Evolutionary conservation across 139 green algal species (phyloP), one percentile per base, ranked within the genome.

Genomic region (Prasinococcaceae sp.): DNA sequence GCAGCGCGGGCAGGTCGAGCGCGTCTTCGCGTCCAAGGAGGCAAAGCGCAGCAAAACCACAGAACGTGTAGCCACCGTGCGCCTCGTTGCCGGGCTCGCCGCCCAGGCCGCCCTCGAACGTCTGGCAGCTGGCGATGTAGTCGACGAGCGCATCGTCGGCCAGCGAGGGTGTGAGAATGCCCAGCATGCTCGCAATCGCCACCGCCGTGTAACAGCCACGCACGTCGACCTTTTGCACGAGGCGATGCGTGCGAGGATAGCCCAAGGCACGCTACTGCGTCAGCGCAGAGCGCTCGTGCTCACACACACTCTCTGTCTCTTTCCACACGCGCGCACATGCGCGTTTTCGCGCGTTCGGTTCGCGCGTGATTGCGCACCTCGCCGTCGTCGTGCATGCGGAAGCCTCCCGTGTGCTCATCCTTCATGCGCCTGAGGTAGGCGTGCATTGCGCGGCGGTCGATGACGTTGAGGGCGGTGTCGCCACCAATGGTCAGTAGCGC

Each of bases 11-110:
- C 50, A 92, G 38, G 57, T 94, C 68, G 22, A 95, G 41, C 27
- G 30, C 47, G 12, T 60, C n/a, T 1, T 53, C 59, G 37, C 50
- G 33, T 25, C 72, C 76, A 22, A 73, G 33, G 29, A 98, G 69
- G 35, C 66, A 37, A 1, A 85, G 48, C 0, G 87, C 78, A 6
- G 88, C 86, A 12, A 94, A 30, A 9, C 79, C 92, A 53, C 92
- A 99, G 61, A 81, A 98, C 14, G 86, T 89, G 82, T 99, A 99
- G 24, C 90, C 92, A 12, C 92, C 92, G 63, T 99, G 92, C 1
- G 88, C 90, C 64, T 99, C 92, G 63, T 86, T 90, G 50, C 83
- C 78, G 4, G 90, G 90, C 69, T 97, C 90, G 1, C 90, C 92
- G 3, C 82, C 92, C 4, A 96, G 53, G 12, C 92, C 92, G 6